A percentile compares a stretch with the other conserved stretches of the same genome.
phyloP scores from a whole-genome alignment of 2,329 filamentous ascomycete genomes.

The Venturia effusa region DNA sequence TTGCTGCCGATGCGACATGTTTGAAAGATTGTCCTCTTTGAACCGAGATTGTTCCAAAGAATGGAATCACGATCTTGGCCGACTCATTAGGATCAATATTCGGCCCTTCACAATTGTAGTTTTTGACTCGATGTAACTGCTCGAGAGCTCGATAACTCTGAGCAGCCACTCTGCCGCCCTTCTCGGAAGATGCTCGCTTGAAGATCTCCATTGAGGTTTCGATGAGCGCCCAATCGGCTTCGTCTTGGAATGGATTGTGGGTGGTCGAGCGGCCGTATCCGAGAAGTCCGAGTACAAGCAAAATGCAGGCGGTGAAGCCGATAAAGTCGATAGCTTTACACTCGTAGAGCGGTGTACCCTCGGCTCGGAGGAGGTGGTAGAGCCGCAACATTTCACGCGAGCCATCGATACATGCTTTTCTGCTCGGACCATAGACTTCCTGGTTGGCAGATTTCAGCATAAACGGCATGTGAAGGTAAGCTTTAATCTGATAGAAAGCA shows the following conservation, averaged over 20 bases:
- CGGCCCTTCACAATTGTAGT: conserved; percentile 1
- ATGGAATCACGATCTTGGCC: conserved; percentile 27
- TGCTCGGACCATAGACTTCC: conserved; percentile 11
- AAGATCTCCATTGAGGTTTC: conserved; percentile 32
- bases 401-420: conserved; percentile 29
- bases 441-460: conserved; percentile 9
- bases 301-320: conserved; percentile 34
- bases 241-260: conserved; percentile 11
- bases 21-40: conserved; percentile 19
- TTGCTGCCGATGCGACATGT: conserved; percentile 6
- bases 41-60: conserved; percentile 31
- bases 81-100: conserved; percentile 9
- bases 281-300: conserved; percentile 32
- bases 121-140: conserved; percentile 24
- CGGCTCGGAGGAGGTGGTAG: conserved; percentile 28
- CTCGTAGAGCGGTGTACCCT: conserved; percentile 29
- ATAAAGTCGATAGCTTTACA: conserved; percentile 38
- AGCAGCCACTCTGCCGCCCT: conserved; percentile 29
- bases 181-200: conserved; percentile 28
- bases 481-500: conserved; percentile 32
- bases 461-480: conserved; percentile 19
- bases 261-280: conserved; percentile 21
- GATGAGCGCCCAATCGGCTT: conserved; percentile 26
- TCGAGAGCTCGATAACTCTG: conserved; percentile 29
- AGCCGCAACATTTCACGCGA: conserved; percentile 30